Evolutionary conservation across 768 basidiomycete species (phyloP).

Genomic region (Phylloporus rhodoxanthus): DNA sequence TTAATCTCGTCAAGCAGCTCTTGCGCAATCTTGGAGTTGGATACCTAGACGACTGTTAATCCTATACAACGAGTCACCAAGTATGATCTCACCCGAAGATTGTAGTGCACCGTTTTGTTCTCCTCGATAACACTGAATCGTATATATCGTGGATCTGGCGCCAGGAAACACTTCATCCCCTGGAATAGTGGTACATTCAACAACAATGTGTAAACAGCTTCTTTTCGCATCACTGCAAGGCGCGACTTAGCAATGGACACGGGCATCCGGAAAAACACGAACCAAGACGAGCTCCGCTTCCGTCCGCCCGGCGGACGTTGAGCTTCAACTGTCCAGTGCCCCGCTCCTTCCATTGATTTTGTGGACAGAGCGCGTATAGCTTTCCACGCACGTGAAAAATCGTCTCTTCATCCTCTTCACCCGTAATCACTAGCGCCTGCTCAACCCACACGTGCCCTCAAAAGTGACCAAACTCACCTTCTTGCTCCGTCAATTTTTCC

Average conservation of each 20-base stretch:
- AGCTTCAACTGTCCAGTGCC: slow-evolving; percentile 67
- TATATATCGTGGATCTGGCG: slow-evolving; percentile 76
- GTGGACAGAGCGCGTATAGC: slow-evolving; percentile 51
- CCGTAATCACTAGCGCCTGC: slow-evolving; percentile 51
- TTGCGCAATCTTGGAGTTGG: slow-evolving; percentile 64
- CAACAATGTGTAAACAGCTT: slow-evolving; percentile 69
- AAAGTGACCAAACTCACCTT: slow-evolving; percentile 39
- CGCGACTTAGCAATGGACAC: slow-evolving; percentile 8
- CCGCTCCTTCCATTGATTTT: slow-evolving; percentile 71
- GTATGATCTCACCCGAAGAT: slow-evolving; percentile 54
- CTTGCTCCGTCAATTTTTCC: slow-evolving; percentile 55
- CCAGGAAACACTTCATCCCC: slow-evolving; percentile 68
- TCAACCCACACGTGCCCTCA: background rate
- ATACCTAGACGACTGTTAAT: slow-evolving; percentile 39
- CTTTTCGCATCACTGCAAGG: slow-evolving; percentile 73
- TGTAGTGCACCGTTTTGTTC: slow-evolving; percentile 61
- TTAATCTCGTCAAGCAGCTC: slow-evolving; percentile 57
- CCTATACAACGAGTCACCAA: background rate
- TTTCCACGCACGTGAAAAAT: slow-evolving; percentile 74
- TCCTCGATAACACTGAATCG: slow-evolving; percentile 68
- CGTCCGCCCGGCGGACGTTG: slow-evolving; percentile 61
- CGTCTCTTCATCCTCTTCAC: slow-evolving; percentile 79
- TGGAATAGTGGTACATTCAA: slow-evolving; percentile 72
- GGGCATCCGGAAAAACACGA: slow-evolving; percentile 1
- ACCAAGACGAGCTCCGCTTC: slow-evolving; percentile 66